Percentiles rank a stretch among this genome's conserved stretches.
Evolutionary conservation across 257 asterid genomes (phyloP).

Genomic region (Primulina eburnea): DNA sequence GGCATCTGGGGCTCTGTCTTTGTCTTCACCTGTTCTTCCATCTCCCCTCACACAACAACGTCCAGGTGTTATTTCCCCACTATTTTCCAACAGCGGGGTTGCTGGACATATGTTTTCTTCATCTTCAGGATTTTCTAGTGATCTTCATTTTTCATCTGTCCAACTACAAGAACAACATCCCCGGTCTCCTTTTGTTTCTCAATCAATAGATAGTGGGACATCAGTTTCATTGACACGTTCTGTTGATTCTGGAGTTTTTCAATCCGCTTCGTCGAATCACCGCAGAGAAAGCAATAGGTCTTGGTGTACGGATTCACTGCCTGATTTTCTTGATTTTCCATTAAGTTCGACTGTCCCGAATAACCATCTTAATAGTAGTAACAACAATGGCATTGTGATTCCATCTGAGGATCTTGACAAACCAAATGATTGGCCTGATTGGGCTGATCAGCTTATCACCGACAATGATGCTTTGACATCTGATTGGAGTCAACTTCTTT

Average conservation of each 20-base stretch:
- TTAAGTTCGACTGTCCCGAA: slow-evolving; percentile 39
- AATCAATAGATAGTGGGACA: slow-evolving; percentile 47
- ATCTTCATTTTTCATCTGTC: slow-evolving; percentile 58
- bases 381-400: slow-evolving; percentile 26
- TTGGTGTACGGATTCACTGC: slow-evolving; percentile 64
- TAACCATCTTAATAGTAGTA: slow-evolving; percentile 42
- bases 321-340: slow-evolving; percentile 57
- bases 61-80: slow-evolving; percentile 35
- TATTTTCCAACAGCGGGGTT: slow-evolving; percentile 50
- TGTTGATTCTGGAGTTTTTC: slow-evolving; percentile 45
- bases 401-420: slow-evolving; percentile 51
- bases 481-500: slow-evolving; percentile 60
- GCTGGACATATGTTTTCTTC: slow-evolving; percentile 63
- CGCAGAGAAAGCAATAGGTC: slow-evolving; percentile 42
- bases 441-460: slow-evolving; percentile 67
- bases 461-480: slow-evolving; percentile 55
- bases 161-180: slow-evolving; percentile 45
- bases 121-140: slow-evolving; percentile 52
- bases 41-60: slow-evolving; percentile 37
- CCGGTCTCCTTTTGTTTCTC: slow-evolving; percentile 53
- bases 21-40: slow-evolving; percentile 53
- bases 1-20: slow-evolving; percentile 46
- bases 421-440: slow-evolving; percentile 61
- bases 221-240: slow-evolving; percentile 37
- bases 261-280: slow-evolving; percentile 48